Evolutionary conservation across 2,329 filamentous ascomycete species (phyloP), one percentile per base, ranked within the genome.

Genomic region (Epichloe brachyelytri): DNA sequence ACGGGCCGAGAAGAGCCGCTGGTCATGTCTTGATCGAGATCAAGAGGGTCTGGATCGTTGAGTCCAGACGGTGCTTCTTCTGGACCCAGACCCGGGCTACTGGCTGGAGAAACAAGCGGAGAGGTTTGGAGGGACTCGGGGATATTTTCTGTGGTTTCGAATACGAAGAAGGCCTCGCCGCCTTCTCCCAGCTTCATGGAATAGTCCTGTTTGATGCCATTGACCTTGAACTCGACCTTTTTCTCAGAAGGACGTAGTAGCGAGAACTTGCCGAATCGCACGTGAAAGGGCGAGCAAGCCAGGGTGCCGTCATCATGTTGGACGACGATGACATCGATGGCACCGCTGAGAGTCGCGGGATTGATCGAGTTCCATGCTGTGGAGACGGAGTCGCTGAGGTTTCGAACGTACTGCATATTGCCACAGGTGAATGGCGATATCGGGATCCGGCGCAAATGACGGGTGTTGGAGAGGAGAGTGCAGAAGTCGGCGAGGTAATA

Each of bases 331-430:
- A 97, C 91, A 76, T 98, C 93, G 71, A 98, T 97, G 63, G 93
- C 93, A 63, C 93, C 93, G 71, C 88, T 95, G 52, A 98, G 80
- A 12, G 93, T 98, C 43, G 93, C 89, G 48, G 93, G 93, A 69
- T 98, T 98, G 76, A 98, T 95, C 26, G 90, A 96, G 71, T 98
- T 98, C 93, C 93, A 98, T 68, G 93, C 91, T 72, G 93, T 96
- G 60, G 90, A 95, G 62, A 98, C 91, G 49, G 89, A 94, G 66
- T 90, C 90, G 69, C 88, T 93, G 61, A 97, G 80, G 64, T 90
- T 95, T 60, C 93, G 82, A 59, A 97, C 90, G 86, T 97, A 97
- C 77, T 97, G 90, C 93, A 97, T 97, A 56, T 67, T 74, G 64
- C 61, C 43, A 30, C n/a, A 30, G 26, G 8, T 30, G 26, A 30